Conservation (phyloP, 805 yeast genomes). For the Wickerhamiella lipophila region DNA sequence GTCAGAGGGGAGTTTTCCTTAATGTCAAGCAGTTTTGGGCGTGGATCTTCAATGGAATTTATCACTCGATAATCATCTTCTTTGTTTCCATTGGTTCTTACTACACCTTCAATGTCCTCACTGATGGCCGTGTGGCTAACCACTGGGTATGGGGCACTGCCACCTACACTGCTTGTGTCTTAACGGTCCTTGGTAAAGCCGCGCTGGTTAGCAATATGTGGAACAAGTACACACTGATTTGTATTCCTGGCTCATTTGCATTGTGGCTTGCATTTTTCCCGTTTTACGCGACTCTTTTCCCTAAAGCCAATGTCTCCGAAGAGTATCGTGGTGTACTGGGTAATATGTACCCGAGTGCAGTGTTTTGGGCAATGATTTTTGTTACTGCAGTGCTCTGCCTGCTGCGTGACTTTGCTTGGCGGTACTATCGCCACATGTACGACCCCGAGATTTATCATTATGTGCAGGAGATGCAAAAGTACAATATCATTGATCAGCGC, state of each 20-base stretch:
- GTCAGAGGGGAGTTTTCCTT: slow-evolving; percentile 79
- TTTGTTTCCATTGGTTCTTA: slow-evolving; percentile 59
- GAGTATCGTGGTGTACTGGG: slow-evolving; percentile 74
- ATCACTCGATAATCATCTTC: slow-evolving; percentile 77
- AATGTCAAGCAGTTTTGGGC: slow-evolving; percentile 92
- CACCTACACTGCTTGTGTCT: slow-evolving; percentile 69
- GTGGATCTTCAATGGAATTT: slow-evolving; percentile 92
- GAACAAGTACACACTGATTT: slow-evolving; percentile 84
- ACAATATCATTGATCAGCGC: slow-evolving; percentile 79
- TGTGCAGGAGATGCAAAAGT: slow-evolving; percentile 94
- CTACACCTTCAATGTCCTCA: slow-evolving; percentile 48
- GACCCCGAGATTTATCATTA: slow-evolving; percentile 85
- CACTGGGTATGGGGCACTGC: slow-evolving; percentile 96
- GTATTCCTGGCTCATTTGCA: slow-evolving; percentile 86
- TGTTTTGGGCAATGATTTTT: slow-evolving; percentile 73
- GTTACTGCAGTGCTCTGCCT: slow-evolving; percentile 69
- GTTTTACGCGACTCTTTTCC: slow-evolving; percentile 72
- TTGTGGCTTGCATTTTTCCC: slow-evolving; percentile 85
- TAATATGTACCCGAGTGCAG: slow-evolving; percentile 60
- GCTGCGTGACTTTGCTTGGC: slow-evolving; percentile 83
- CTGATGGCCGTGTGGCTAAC: slow-evolving; percentile 58
- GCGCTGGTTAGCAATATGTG: slow-evolving; percentile 83
- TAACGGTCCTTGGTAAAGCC: slow-evolving; percentile 90
- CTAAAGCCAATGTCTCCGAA: slow-evolving; percentile 62
- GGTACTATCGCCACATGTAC: slow-evolving; percentile 84